Evolutionary conservation across 2,329 filamentous ascomycete genomes (phyloP).

Genomic region (Aureobasidium sp.): DNA sequence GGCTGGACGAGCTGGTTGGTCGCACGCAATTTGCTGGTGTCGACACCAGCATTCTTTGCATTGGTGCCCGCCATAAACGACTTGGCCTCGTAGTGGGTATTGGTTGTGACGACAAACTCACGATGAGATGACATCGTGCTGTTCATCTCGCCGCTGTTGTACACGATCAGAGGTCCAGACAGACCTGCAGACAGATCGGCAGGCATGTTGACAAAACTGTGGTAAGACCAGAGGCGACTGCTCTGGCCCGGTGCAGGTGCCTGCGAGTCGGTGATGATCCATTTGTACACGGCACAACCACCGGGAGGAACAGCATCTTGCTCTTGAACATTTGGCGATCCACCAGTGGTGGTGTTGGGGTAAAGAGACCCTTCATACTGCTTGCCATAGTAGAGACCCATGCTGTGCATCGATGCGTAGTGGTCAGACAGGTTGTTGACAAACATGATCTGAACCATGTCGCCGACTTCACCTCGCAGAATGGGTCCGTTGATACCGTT

Average conservation of each 20-base stretch:
- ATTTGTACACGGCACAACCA: conserved; percentile 25
- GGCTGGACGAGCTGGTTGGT: conserved; percentile 10
- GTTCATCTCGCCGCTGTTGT: conserved; percentile 23
- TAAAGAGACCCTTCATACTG: conserved; percentile 22
- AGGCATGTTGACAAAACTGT: conserved; percentile 25
- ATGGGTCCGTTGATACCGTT: conserved; percentile 24
- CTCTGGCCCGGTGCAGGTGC: not conserved
- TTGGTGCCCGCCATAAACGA: conserved; percentile 24
- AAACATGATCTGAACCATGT: conserved; percentile 26
- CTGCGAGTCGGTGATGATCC: conserved; percentile 20
- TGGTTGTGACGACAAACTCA: conserved; percentile 24
- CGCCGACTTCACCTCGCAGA: conserved; percentile 23
- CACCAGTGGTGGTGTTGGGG: conserved; percentile 20
- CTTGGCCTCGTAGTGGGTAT: conserved; percentile 22
- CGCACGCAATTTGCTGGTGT: not conserved
- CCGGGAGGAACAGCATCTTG: conserved; percentile 23
- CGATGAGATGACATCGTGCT: conserved; percentile 23
- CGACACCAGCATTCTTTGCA: not conserved
- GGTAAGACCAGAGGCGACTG: conserved; percentile 19
- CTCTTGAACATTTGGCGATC: conserved; percentile 14
- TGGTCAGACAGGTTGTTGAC: conserved; percentile 22
- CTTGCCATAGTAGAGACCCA: conserved; percentile 24
- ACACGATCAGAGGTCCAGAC: conserved; percentile 24
- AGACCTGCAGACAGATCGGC: conserved; percentile 23
- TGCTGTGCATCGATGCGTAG: conserved; percentile 25